Base-by-base conservation (phyloP, 2,329 filamentous ascomycete species). In the Phaeoacremonium minimum region DNA sequence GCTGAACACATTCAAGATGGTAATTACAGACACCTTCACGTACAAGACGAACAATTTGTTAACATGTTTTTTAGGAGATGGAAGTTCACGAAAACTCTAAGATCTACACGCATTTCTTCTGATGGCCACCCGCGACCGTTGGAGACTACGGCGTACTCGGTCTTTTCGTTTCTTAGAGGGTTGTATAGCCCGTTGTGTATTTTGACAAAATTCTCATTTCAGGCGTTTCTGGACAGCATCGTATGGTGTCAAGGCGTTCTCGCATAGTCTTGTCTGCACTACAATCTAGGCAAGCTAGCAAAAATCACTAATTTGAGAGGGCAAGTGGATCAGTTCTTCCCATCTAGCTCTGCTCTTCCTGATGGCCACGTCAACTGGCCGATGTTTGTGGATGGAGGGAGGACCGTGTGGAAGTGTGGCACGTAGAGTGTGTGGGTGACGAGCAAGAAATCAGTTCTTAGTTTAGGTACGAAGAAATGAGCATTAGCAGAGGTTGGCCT, bases 51-150 rank as follows among this genome's bases (percentile, higher is more conserved):
- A 47, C 42, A 22, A 19, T 31, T 33, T 44, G 47, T 69, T 77
- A 61, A 77, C 50, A 28, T 14, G n/a, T 8, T 9, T 13, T 36
- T 28, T 44, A 97, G 93, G 93, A 98, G 71, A 98, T 98, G 93
- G 93, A 97, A 72, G 93, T 98, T 54, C 93, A 98, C 63, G 93
- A 97, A 67, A 87, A 85, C 60, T 97, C 93, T 49, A 98, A 97
- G 71, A 90, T 96, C 56, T 96, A 98, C 73, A 98, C 93, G 52
- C 93, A 98, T 76, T 98, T 98, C 77, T 97, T 98, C 75, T 98
- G 79, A 91, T 65, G 67, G 73, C 22, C 42, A 52, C n/a, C n/a
- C n/a, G n/a, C n/a, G 22, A 26, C 22, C 22, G 22, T n/a, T 26
- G 9, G n/a, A 47, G 44, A 50, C 47, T 47, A 51, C 49, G 51